These are phyloP conservation scores for Vigna hirtella DNA, from an alignment of 306 rosid genomes.

Conservation along the genomic window DNA sequence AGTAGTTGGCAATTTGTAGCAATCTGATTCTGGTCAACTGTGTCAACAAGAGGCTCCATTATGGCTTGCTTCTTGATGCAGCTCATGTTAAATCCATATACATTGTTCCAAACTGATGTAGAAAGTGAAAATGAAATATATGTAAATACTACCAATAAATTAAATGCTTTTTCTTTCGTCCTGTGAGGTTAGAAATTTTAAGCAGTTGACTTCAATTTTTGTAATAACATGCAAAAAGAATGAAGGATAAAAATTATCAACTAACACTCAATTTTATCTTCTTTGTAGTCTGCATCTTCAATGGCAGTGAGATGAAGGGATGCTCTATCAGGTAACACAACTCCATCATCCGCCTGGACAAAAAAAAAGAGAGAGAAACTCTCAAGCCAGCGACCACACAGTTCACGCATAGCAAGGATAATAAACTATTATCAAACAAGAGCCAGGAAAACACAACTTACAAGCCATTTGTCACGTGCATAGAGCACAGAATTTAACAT, in stretches of 20 bases:
- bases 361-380: slow-evolving; percentile 4
- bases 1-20: slow-evolving; percentile 91
- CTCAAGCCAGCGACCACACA: neutral
- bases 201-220: neutral
- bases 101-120: slow-evolving; percentile 86
- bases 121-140: slow-evolving; percentile 35
- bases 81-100: slow-evolving; percentile 96
- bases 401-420: slow-evolving; percentile 1
- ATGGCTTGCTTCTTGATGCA: slow-evolving; percentile 98
- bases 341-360: slow-evolving; percentile 75
- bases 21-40: slow-evolving; percentile 93
- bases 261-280: slow-evolving; percentile 95
- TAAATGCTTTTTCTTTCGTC: neutral
- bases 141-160: neutral
- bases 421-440: neutral
- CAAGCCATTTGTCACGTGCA: slow-evolving; percentile 99
- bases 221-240: neutral
- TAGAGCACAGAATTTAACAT: slow-evolving; percentile 91
- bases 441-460: slow-evolving; percentile 50
- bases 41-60: slow-evolving; percentile 98
- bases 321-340: slow-evolving; percentile 89
- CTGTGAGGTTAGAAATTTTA: slow-evolving; percentile 5
- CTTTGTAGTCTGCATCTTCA: slow-evolving; percentile 97
- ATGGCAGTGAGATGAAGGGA: slow-evolving; percentile 88
- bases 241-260: neutral